Evolutionary conservation across 2,329 filamentous ascomycete genomes (phyloP).

Genomic region (Nigrospora osmanthi): DNA sequence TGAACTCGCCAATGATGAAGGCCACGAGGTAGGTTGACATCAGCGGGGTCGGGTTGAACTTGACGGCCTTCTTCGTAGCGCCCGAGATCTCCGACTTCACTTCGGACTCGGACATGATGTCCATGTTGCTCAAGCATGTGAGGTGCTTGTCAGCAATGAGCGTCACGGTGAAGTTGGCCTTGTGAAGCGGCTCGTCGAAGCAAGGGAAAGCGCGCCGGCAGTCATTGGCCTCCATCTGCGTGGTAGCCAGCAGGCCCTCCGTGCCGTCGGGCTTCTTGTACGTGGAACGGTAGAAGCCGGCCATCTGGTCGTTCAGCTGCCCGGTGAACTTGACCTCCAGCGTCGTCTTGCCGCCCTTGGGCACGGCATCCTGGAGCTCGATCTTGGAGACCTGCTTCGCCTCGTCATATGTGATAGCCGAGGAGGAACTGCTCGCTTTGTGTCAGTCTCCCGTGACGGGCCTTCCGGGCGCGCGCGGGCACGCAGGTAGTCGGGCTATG

Average conservation of each 20-base stretch:
- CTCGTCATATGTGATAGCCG: slow-evolving; percentile 65
- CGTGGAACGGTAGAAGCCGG: slow-evolving; percentile 92
- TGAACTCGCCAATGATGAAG: slow-evolving; percentile 89
- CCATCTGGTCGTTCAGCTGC: slow-evolving; percentile 85
- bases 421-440: slow-evolving; percentile 46
- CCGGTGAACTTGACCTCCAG: slow-evolving; percentile 72
- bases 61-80: slow-evolving; percentile 72
- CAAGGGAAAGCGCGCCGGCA: slow-evolving; percentile 89
- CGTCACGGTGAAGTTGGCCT: slow-evolving; percentile 87
- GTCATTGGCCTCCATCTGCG: slow-evolving; percentile 96
- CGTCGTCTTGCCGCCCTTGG: slow-evolving; percentile 69
- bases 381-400: slow-evolving; percentile 76
- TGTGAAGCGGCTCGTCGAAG: slow-evolving; percentile 92
- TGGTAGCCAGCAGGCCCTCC: slow-evolving; percentile 76
- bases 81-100: slow-evolving; percentile 56
- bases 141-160: slow-evolving; percentile 83
- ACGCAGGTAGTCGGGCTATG: neutral
- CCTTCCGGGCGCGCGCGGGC: neutral
- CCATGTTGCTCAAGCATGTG: slow-evolving; percentile 96
- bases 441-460: too few relatives aligned
- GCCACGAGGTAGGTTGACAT: slow-evolving; percentile 97
- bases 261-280: slow-evolving; percentile 78
- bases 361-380: slow-evolving; percentile 64
- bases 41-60: slow-evolving; percentile 82
- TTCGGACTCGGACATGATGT: slow-evolving; percentile 72